These are phyloP conservation scores for Rhynchospora pubera DNA, from an alignment of 176 grass and related monocot species.

Conservation along the genomic window DNA sequence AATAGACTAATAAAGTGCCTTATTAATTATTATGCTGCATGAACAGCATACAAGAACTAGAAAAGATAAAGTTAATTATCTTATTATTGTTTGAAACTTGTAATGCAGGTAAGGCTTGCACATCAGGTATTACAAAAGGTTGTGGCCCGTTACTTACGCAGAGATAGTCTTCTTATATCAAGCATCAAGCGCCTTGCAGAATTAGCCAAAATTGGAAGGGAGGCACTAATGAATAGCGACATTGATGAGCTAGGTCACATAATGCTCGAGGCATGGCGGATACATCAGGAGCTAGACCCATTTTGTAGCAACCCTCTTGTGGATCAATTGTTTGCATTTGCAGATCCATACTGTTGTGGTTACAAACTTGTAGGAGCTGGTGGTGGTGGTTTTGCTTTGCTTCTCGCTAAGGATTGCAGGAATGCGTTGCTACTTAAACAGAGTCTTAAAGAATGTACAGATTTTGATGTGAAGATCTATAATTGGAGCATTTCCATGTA, in stretches of 20 bases:
- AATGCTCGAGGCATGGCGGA: constrained; percentile 74
- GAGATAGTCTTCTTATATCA: constrained; percentile 68
- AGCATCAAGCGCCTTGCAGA: constrained; percentile 77
- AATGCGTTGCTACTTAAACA: constrained; percentile 31
- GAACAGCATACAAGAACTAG: background rate
- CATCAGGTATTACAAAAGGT: constrained; percentile 83
- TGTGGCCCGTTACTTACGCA: constrained; percentile 57
- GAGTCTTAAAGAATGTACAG: constrained; percentile 26
- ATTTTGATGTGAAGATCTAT: constrained; percentile 62
- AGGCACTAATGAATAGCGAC: constrained; percentile 69
- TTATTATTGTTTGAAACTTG: background rate
- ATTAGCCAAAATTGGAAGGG: constrained; percentile 62
- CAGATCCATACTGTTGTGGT: constrained; percentile 65
- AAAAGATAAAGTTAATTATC: background rate
- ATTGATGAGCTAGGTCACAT: constrained; percentile 62
- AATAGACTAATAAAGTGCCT: background rate
- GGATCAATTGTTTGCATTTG: constrained; percentile 69
- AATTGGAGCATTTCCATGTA: constrained; percentile 53
- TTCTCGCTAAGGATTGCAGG: constrained; percentile 46
- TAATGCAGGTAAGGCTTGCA: constrained; percentile 65
- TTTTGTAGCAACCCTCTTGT: constrained; percentile 83
- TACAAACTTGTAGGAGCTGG: constrained; percentile 92
- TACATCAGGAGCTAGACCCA: constrained; percentile 84
- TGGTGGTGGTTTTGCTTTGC: constrained; percentile 66
- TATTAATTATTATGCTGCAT: no score